Evolutionary conservation across 2,329 filamentous ascomycete species (phyloP).

Genomic region (Aspergillus pseudoterreus): DNA sequence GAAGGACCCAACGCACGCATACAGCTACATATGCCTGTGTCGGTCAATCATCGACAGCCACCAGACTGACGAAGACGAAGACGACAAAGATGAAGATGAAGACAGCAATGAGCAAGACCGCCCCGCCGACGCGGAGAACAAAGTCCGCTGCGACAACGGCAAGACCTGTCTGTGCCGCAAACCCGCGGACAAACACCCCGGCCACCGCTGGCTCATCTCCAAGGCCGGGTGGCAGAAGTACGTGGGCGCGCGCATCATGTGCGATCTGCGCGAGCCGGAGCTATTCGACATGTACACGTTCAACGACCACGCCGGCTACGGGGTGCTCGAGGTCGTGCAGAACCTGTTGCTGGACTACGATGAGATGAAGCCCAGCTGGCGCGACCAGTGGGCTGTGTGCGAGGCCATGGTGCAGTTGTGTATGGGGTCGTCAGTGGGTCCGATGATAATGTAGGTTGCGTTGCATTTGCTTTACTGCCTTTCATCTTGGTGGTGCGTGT

Average conservation of each 20-base stretch:
- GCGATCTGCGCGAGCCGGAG: slow-evolving; percentile 36
- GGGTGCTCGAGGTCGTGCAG: slow-evolving; percentile 41
- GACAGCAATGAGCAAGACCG: slow-evolving; percentile 7
- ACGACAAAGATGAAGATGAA: slow-evolving; percentile 15
- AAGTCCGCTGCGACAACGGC: slow-evolving; percentile 19
- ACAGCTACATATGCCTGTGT: slow-evolving; percentile 4
- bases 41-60: not conserved
- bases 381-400: slow-evolving; percentile 41
- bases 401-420: slow-evolving; percentile 35
- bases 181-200: slow-evolving; percentile 5
- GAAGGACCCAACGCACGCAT: not conserved
- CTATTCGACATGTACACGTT: slow-evolving; percentile 42
- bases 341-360: slow-evolving; percentile 42
- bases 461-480: not conserved
- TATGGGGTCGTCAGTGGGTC: slow-evolving; percentile 6
- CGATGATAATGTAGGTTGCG: slow-evolving; percentile 19
- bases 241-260: slow-evolving; percentile 12
- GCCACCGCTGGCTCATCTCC: slow-evolving; percentile 6
- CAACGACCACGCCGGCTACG: slow-evolving; percentile 43
- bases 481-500: not conserved
- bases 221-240: slow-evolving; percentile 3
- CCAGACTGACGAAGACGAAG: slow-evolving; percentile 20
- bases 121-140: slow-evolving; percentile 19
- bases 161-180: slow-evolving; percentile 10
- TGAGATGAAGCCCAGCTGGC: slow-evolving; percentile 30